Percentiles rank a stretch among this genome's conserved stretches.
Conservation (phyloP, 495 filamentous ascomycete species). For the Daldinia grandis region DNA sequence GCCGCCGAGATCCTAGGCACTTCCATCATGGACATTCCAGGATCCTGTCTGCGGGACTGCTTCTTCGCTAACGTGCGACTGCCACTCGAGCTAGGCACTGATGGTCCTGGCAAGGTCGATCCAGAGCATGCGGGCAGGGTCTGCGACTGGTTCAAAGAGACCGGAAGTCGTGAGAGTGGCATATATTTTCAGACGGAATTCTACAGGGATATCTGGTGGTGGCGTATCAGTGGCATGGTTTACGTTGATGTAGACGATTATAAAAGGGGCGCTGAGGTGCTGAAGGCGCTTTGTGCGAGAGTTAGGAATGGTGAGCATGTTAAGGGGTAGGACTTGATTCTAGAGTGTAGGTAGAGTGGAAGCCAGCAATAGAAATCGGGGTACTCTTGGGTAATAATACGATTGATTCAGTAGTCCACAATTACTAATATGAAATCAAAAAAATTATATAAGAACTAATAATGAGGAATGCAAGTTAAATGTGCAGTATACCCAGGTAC, state of each 20-base stretch:
- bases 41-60: slow-evolving; percentile 49
- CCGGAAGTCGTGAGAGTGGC: slow-evolving; percentile 30
- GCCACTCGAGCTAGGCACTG: slow-evolving; percentile 59
- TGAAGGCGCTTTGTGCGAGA: slow-evolving; percentile 65
- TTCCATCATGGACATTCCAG: slow-evolving; percentile 67
- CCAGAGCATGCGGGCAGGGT: slow-evolving; percentile 18
- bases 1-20: slow-evolving; percentile 70
- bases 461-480: background rate
- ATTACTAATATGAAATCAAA: background rate
- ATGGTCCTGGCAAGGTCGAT: slow-evolving; percentile 31
- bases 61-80: slow-evolving; percentile 72
- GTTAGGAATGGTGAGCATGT: slow-evolving; percentile 58
- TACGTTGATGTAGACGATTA: slow-evolving; percentile 78
- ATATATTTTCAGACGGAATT: slow-evolving; percentile 53
- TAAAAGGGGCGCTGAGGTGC: slow-evolving; percentile 61
- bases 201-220: slow-evolving; percentile 69
- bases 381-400: background rate
- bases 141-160: slow-evolving; percentile 32
- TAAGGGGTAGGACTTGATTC: background rate
- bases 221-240: slow-evolving; percentile 71
- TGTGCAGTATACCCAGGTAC: background rate
- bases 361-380: background rate
- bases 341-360: slow-evolving; percentile 1
- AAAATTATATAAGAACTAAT: no score
- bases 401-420: background rate